Evolutionary conservation across 73 alveolate species (phyloP), one percentile per base, ranked within the genome.

Genomic region (Paramecium primaurelia): DNA sequence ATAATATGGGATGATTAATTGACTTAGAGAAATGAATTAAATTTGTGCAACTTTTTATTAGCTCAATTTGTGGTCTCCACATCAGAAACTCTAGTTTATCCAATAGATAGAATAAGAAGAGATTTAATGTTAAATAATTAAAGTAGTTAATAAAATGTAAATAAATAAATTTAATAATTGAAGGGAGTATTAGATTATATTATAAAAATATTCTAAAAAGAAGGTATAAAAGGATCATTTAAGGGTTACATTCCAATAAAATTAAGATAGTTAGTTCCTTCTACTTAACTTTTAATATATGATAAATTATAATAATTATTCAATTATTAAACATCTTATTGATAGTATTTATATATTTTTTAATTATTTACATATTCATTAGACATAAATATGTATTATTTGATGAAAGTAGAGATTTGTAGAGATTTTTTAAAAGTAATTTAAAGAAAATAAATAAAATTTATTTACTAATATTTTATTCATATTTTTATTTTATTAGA

Each of bases 81-180:
- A 36, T 95, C 98, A 10, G 98, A 95, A 32, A 37, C 88, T 22
- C 42, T 93, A 20, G 86, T 94, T 8, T 94, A 94, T 86, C 99
- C 99, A 25, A 51, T 96, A 28, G 99, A 96, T 80, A 96, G 97
- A 30, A 95, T 95, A 10, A 92, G 99, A 84, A 96, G 96, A 45
- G 92, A 97, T 86, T 75, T 96, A 60, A 96, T 96, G 98, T 92
- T 96, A 97, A 93, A 90, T 59, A 60, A 94, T 89, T 86, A 87
- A 77, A 93, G 47, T 77, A 28, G 37, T 45, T 22, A 7, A 54
- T 54, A 54, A 54, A 6, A 5, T 93, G 95, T 37, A 49, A 3
- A 28, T 22, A 16, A 64, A 64, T 34, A 30, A 34, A 64, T 28
- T 6, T 64, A 5, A 32, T 25, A 2, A 32, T 6, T 64, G 8